Base-by-base conservation (phyloP, 305 asterid species). In the Petunia hybrid region DNA sequence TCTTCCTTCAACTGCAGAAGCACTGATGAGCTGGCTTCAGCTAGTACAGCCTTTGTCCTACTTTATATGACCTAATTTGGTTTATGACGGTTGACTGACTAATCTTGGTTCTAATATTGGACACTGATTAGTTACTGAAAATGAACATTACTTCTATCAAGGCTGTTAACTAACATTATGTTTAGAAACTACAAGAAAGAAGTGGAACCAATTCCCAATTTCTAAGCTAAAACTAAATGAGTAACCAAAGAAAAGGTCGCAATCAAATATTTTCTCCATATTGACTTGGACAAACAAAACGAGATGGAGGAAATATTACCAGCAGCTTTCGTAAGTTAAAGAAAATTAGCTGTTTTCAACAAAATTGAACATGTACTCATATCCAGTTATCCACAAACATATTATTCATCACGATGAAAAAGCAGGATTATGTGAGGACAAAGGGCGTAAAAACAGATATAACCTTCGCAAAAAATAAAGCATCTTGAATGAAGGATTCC, bases 391-490 rank as follows among this genome's bases (percentile, higher is more conserved):
- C 9, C 63, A 36, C 48, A 63, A 46, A n/a, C 65, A 67, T 38
- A 41, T 39, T 63, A 57, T 60, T 55, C 41, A 56, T 79, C 62
- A 59, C 60, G 62, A 42, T 31, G 43, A 65, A 78, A 80, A 16
- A 39, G 82, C 6, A 69, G 31, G 60, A 55, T 55, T 46, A 78
- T 53, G 48, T 48, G 67, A 85, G 76, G 77, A 69, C 42, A 69
- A 79, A 84, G 78, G 59, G 76, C 8, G 53, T 51, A 48, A 43
- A 70, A 51, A 6, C 73, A 51, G 77, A 41, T 6, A 67, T 76
- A 81, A 95, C 98, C 98, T 95, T 95, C 40, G 94, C 97, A 87
- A 80, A 92, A 65, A 94, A 86, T 31, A 95, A 85, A 43, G 89
- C 68, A 84, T 90, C 97, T 22, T 83, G 88, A 55, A 91, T 86